Base-by-base conservation (phyloP, 2,329 filamentous ascomycete species). In the Ceratocystiopsis brevicomis region DNA sequence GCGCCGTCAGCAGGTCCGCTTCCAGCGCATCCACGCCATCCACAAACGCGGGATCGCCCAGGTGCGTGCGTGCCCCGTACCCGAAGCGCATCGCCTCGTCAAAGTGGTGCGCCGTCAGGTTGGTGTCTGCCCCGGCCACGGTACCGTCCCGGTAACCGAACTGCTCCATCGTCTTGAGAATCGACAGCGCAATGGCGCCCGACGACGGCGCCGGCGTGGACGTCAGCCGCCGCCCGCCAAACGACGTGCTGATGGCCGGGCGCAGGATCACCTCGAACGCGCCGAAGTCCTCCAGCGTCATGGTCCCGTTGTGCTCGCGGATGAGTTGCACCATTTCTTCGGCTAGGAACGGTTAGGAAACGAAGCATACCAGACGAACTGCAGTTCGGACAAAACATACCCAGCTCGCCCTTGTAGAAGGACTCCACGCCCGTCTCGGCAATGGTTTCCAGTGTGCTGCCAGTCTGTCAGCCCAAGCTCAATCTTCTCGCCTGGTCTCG, bases 71-170 rank as follows among this genome's bases (percentile, higher is more conserved):
- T 52, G 80, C 65, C 4, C 79, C 86, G 56, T 95, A 96, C 3
- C 75, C 86, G 57, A 93, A 96, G 18, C 85, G 73, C 63, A 94
- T 84, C 13, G 86, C 81, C 65, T 96, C 90, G 54, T 85, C 76
- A 50, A 94, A 70, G 14, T 82, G 74, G 59, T 96, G 90, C 1
- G 78, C 79, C 35, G 78, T 84, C 0, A 92, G 62, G 51, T 84
- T 78, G 17, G 59, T 58, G 38, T 71, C 62, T 17, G 41, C 39
- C 15, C 12, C 59, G 47, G 21, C 16, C 37, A 37, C 45, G 6
- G 33, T 21, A 5, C 30, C 47, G 74, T 76, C 21, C 76, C 64
- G 35, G 63, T 58, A 4, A 67, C 61, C 57, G 81, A 93, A 94
- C 16, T 82, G 80, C 57, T 88, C 79, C 59, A 95, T 70, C 32